Percentiles rank a stretch among this genome's conserved stretches.
These are phyloP conservation scores for Dactylellina haptotyla DNA, from an alignment of 2,329 filamentous ascomycete genomes.

Conservation along the genomic window DNA sequence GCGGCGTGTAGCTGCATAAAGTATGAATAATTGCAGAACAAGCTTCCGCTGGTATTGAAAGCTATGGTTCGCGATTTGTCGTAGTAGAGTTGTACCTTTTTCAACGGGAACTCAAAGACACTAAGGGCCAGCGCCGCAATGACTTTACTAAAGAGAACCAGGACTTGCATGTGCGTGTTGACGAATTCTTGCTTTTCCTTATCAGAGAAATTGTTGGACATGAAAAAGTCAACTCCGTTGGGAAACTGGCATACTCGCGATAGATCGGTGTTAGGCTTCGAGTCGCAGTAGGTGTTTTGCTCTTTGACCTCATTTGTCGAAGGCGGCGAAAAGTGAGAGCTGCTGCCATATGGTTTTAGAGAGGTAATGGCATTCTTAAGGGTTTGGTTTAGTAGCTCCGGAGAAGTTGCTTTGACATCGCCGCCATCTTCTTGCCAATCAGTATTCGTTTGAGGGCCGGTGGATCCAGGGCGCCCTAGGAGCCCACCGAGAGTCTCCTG, in stretches of 20 bases:
- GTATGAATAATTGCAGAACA: conserved; percentile 84
- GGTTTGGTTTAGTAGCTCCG: conserved; percentile 73
- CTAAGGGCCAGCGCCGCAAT: conserved; percentile 73
- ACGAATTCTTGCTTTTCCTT: conserved; percentile 70
- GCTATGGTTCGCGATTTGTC: conserved; percentile 86
- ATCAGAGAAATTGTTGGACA: conserved; percentile 33
- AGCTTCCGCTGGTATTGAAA: conserved; percentile 85
- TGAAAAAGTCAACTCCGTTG: conserved; percentile 46
- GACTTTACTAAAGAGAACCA: conserved; percentile 76
- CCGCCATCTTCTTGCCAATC: conserved; percentile 57
- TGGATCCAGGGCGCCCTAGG: conserved; percentile 24
- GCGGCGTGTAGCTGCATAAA: conserved; percentile 41
- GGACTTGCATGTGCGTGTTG: conserved; percentile 68
- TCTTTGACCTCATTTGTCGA: conserved; percentile 79
- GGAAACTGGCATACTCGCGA: conserved; percentile 32
- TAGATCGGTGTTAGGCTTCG: conserved; percentile 39
- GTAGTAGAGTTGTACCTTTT: conserved; percentile 85
- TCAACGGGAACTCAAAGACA: conserved; percentile 76
- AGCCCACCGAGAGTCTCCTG: conserved; percentile 34
- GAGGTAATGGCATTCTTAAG: conserved; percentile 81
- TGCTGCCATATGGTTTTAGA: conserved; percentile 79
- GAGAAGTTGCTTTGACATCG: conserved; percentile 64
- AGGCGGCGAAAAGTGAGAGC: conserved; percentile 76
- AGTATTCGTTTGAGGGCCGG: conserved; percentile 36
- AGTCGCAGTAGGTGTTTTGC: conserved; percentile 85